A percentile compares a stretch with the other conserved stretches of the same genome.
phyloP scores from a whole-genome alignment of 768 basidiomycete species.

The Suillus weaverae region DNA sequence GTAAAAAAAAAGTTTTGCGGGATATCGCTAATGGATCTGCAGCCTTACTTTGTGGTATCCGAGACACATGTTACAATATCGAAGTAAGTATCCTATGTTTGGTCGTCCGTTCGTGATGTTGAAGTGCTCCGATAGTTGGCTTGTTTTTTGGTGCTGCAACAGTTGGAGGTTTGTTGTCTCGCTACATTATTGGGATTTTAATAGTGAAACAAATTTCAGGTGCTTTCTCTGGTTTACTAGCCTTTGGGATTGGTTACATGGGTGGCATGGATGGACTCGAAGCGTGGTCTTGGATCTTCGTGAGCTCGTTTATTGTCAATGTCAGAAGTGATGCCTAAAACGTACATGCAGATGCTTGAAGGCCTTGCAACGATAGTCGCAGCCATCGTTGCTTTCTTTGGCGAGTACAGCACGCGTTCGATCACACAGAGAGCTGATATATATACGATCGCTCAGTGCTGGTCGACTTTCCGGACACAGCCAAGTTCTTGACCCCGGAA shows the following conservation, averaged over 20 bases:
- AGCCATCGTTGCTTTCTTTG: constrained; percentile 51
- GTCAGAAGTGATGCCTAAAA: constrained; percentile 5
- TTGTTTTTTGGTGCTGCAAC: constrained; percentile 68
- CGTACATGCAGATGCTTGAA: constrained; percentile 42
- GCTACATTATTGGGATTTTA: not conserved
- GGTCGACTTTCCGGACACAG: constrained; percentile 61
- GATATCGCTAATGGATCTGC: not conserved
- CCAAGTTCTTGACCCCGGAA: constrained; percentile 60
- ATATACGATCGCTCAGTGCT: constrained; percentile 40
- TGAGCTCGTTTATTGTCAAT: constrained; percentile 26
- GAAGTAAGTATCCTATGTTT: constrained; percentile 20
- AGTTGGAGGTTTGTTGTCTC: constrained; percentile 41
- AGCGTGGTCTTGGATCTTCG: constrained; percentile 73
- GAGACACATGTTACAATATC: constrained; percentile 56
- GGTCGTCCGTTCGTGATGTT: not conserved
- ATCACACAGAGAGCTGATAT: not conserved
- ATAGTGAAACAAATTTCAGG: constrained; percentile 19
- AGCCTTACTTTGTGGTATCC: constrained; percentile 73
- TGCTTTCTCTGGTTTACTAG: constrained; percentile 61
- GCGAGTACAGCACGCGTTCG: constrained; percentile 28
- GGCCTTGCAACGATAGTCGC: constrained; percentile 61
- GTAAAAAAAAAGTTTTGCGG: not conserved
- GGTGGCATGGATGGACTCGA: constrained; percentile 41
- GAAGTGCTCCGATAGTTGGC: constrained; percentile 35
- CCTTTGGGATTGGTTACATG: constrained; percentile 57